Evolutionary conservation across 805 yeast species (phyloP), one percentile per base, ranked within the genome.

Genomic region (Naumovozyma baii): DNA sequence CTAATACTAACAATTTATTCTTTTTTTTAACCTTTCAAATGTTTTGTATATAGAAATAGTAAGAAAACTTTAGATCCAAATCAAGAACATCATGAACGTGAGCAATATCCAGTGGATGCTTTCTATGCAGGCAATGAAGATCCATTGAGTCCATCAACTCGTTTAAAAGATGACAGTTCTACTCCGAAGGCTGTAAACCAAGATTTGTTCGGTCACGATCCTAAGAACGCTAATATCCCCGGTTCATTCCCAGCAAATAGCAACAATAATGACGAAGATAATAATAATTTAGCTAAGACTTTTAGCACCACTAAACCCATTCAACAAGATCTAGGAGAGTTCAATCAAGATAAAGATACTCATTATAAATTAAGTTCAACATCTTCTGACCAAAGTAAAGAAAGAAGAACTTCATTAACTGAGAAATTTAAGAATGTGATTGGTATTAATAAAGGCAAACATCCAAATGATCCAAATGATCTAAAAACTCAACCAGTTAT

Each of bases 91-190:
- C 39, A 34, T 29, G 45, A 45, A 30, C 44, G 47, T 22, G 50
- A 48, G 38, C 43, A 40, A 18, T 46, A 38, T 19, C 50, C 50
- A 19, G 42, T 48, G 2, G 50, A 43, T 15, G 47, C 43, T 8
- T 46, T 44, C 15, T 31, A 45, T 8, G 38, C 36, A 16, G 17
- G 28, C 3, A 19, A 29, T 30, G 34, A n/a, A 34, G 10, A 34
- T 17, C 29, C 20, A 3, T 28, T 33, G 13, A 26, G 20, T 16
- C 15, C 28, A 12, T 4, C 22, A 18, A 4, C 17, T 8, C 18
- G 22, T 3, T 33, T 37, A 14, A 35, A 20, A 19, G 25, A 37
- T 20, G 16, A 18, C 22, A 4, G 26, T 22, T 7, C 7, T 7
- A 22, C 26, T 22, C 26, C 26, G 9, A 22, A 22, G 26, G 9